Evolutionary conservation across 352 stramenopile genomes (phyloP).

Genomic region (Globisporangium rhizosaccharum): DNA sequence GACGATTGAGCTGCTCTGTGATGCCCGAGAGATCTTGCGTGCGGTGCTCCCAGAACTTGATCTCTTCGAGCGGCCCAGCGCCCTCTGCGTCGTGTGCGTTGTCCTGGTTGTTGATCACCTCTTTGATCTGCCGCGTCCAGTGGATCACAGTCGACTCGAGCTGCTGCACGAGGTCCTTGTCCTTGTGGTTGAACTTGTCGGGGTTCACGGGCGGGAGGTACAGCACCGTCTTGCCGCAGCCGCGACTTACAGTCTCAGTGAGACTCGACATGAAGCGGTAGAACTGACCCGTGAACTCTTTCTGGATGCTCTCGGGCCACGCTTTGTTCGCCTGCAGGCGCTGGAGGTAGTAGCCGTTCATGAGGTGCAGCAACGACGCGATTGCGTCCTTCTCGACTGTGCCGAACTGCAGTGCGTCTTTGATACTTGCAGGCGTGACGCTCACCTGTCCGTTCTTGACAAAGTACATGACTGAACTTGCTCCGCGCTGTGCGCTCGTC

Average conservation of each 20-base stretch:
- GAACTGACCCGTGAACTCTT: slow-evolving; percentile 92
- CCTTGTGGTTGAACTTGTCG: slow-evolving; percentile 80
- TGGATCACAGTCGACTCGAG: slow-evolving; percentile 96
- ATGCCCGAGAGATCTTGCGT: slow-evolving; percentile 92
- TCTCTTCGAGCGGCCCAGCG: slow-evolving; percentile 91
- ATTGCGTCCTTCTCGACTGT: slow-evolving; percentile 77
- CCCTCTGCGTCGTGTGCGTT: slow-evolving; percentile 88
- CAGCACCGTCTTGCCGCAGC: slow-evolving; percentile 91
- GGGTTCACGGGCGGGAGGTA: slow-evolving; percentile 87
- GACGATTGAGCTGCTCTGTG: slow-evolving; percentile 88
- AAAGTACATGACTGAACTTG: slow-evolving; percentile 76
- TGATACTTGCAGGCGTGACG: slow-evolving; percentile 55
- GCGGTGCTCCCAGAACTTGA: slow-evolving; percentile 94
- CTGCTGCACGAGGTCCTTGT: slow-evolving; percentile 95
- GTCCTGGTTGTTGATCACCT: slow-evolving; percentile 95
- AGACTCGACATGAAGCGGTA: slow-evolving; percentile 94
- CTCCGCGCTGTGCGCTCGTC: slow-evolving; percentile 50
- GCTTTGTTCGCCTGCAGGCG: slow-evolving; percentile 70
- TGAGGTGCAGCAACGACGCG: slow-evolving; percentile 73
- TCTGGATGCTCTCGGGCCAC: slow-evolving; percentile 92
- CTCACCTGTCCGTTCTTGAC: slow-evolving; percentile 80
- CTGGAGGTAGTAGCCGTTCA: slow-evolving; percentile 83
- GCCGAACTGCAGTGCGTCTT: slow-evolving; percentile 63
- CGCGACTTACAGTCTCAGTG: slow-evolving; percentile 90
- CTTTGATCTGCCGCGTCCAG: slow-evolving; percentile 97